Evolutionary conservation across 257 asterid species (phyloP), one percentile per base, ranked within the genome.

Genomic region (Nicotiana knightiana): DNA sequence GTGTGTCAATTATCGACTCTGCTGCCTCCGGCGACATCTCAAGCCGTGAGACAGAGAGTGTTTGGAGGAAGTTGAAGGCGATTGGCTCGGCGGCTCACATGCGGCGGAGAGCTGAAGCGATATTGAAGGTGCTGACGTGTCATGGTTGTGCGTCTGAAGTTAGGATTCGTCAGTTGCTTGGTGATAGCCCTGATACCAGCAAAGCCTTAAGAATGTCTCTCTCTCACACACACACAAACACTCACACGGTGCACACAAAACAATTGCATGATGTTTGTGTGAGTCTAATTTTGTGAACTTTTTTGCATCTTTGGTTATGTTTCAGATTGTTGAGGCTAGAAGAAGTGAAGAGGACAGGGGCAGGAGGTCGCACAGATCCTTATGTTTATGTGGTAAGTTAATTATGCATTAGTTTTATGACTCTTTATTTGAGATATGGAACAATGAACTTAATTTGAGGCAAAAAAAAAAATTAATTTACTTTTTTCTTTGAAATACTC

Each of bases 151-250:
- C 95, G 82, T 96, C 97, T 75, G 99, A 96, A 87, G 92, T 94
- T 81, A 90, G 77, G 91, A 94, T 96, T 67, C 97, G 98, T 28
- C 87, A 93, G 84, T 75, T 92, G 85, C 98, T 94, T 0, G 98
- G 99, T 39, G 97, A 96, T 85, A 96, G 97, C 90, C 99, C 98
- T 82, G 91, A 97, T 85, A 94, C 98, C 64, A 96, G 99, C 97
- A 96, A 96, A 88, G 99, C 99, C 77, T 90, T 96, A 89, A 91
- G 99, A 91, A 87, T 93, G 59, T 46, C 53, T 70, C 61, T 55
- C 79, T 57, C 66, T 71, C 33, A 26, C 48, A 48, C 65, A 43
- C 28, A 13, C 61, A 48, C 54, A 48, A 4, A 48, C 54, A 46
- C 17, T 26, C 39, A 53, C 24, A 57, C 9, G 32, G 12, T 3